Percentiles rank a stretch among this genome's conserved stretches.
Evolutionary conservation across 2,329 filamentous ascomycete species (phyloP).

Genomic region (Colletotrichum tofieldiae): DNA sequence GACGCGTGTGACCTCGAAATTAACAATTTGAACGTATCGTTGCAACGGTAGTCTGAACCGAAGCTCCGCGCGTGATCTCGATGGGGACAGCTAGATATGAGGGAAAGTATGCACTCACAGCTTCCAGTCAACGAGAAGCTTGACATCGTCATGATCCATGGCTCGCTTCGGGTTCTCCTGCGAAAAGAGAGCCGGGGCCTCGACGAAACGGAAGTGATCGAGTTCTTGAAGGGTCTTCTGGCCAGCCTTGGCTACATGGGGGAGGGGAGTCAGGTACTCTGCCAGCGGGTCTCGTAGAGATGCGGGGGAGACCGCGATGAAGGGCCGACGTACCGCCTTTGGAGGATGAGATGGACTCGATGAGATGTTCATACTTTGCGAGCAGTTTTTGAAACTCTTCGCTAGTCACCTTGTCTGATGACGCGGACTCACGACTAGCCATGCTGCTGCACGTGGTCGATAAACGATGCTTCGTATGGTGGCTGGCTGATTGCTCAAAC

Average conservation of each 20-base stretch:
- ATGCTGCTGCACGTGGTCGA: slow-evolving; percentile 9
- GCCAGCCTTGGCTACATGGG: slow-evolving; percentile 60
- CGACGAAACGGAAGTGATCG: slow-evolving; percentile 72
- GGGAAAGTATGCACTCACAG: slow-evolving; percentile 64
- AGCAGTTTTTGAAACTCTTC: slow-evolving; percentile 56
- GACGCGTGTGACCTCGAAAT: not conserved
- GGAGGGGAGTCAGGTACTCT: slow-evolving; percentile 20
- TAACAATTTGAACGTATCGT: not conserved
- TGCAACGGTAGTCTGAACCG: not conserved
- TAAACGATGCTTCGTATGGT: not conserved
- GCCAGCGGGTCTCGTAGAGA: slow-evolving; percentile 35
- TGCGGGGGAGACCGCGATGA: slow-evolving; percentile 18
- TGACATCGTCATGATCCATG: slow-evolving; percentile 72
- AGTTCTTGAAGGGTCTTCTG: slow-evolving; percentile 70
- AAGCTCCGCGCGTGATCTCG: not conserved
- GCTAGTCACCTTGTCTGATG: slow-evolving; percentile 48
- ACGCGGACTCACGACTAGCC: slow-evolving; percentile 15
- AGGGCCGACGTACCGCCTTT: slow-evolving; percentile 59
- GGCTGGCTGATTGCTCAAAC: not conserved
- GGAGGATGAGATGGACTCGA: slow-evolving; percentile 60
- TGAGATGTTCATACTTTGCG: slow-evolving; percentile 56
- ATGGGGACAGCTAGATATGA: slow-evolving; percentile 2
- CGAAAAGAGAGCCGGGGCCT: slow-evolving; percentile 65
- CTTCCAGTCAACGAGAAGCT: slow-evolving; percentile 79
- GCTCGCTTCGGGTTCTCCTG: slow-evolving; percentile 50